These are phyloP conservation scores for Saksenaea vasiformis DNA, from an alignment of 371 early-diverging fungal species.

Conservation along the genomic window DNA sequence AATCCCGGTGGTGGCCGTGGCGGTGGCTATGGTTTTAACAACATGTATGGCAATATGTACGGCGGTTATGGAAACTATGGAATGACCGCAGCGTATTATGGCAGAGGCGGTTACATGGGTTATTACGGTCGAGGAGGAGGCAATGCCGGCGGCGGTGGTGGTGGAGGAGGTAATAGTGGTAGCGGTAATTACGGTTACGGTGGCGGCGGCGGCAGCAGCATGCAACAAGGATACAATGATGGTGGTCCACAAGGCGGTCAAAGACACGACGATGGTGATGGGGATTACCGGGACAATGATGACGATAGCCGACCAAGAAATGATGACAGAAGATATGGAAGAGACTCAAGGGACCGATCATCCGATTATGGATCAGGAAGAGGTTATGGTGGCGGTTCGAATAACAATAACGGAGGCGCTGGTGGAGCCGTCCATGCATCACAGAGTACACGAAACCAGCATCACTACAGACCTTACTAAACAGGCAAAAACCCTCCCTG, in stretches of 20 bases:
- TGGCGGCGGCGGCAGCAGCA: not conserved
- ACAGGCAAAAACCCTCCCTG: not conserved
- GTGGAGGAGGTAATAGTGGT: constrained; percentile 12
- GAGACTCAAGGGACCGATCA: constrained; percentile 16
- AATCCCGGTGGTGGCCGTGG: constrained; percentile 25
- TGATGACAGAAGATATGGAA: constrained; percentile 12
- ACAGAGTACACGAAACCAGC: constrained; percentile 32
- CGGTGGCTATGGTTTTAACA: constrained; percentile 22
- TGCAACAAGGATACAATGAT: constrained; percentile 2
- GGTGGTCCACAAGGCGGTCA: not conserved
- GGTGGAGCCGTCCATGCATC: constrained; percentile 46
- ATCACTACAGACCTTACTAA: constrained; percentile 43
- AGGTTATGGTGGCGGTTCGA: constrained; percentile 9
- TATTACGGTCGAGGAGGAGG: constrained; percentile 10
- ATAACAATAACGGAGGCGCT: constrained; percentile 11
- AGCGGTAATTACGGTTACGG: constrained; percentile 10
- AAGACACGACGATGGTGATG: constrained; percentile 2
- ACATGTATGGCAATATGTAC: constrained; percentile 30
- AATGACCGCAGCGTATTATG: constrained; percentile 33
- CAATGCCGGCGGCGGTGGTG: constrained; percentile 6
- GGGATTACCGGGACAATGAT: constrained; percentile 4
- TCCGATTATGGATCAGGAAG: constrained; percentile 14
- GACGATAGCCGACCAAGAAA: constrained; percentile 2
- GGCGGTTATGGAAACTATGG: constrained; percentile 28
- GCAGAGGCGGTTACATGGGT: constrained; percentile 11